These are phyloP conservation scores for Alnus glutinosa DNA, from an alignment of 306 rosid species.

Conservation along the genomic window DNA sequence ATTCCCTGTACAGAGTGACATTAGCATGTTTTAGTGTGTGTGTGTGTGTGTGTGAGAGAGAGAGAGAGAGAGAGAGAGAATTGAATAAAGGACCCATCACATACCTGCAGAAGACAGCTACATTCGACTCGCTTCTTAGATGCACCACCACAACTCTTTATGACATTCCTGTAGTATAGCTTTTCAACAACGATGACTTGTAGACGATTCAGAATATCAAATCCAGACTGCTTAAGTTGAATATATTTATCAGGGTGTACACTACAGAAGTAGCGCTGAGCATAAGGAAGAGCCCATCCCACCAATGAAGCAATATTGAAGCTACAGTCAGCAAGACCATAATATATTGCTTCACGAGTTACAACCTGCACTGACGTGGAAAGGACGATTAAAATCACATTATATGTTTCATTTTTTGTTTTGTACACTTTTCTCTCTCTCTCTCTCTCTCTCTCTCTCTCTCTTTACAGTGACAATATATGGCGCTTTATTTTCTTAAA, in stretches of 20 bases:
- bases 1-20: too few relatives aligned
- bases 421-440: background rate
- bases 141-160: conserved; percentile 49
- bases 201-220: conserved; percentile 43
- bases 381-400: background rate
- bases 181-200: conserved; percentile 77
- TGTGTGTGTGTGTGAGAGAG: background rate
- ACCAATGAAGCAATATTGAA: conserved; percentile 53
- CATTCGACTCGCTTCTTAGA: conserved; percentile 63
- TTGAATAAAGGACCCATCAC: conserved; percentile 7
- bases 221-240: conserved; percentile 72
- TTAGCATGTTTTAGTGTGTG: background rate
- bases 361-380: conserved; percentile 60
- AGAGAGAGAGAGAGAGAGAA: background rate
- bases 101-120: conserved; percentile 79
- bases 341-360: conserved; percentile 74
- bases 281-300: conserved; percentile 85
- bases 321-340: conserved; percentile 57
- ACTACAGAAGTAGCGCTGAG: conserved; percentile 76
- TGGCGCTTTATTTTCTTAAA: background rate
- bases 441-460: background rate
- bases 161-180: conserved; percentile 71
- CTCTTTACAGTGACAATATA: background rate
- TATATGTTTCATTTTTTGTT: background rate
- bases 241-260: conserved; percentile 55